A percentile compares a stretch with the other conserved stretches of the same genome.
Evolutionary conservation across 768 basidiomycete genomes (phyloP).

Genomic region (Crucibulum laeve): DNA sequence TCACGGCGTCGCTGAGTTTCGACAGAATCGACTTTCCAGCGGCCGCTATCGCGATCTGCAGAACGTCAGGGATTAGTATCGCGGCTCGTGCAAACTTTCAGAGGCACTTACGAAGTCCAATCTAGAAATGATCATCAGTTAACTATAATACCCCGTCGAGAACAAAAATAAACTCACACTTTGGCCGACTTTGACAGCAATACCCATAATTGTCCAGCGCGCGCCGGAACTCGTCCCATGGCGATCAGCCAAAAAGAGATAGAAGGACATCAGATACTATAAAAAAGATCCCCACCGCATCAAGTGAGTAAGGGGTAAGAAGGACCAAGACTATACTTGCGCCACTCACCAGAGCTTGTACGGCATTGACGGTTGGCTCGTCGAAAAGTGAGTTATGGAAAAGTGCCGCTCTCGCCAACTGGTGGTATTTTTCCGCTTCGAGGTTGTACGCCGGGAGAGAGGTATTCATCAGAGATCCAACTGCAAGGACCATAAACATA

Average conservation of each 20-base stretch:
- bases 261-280: conserved; percentile 68
- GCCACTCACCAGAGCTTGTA: conserved; percentile 57
- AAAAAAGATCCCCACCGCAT: conserved; percentile 1
- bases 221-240: conserved; percentile 63
- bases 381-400: conserved; percentile 65
- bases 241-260: conserved; percentile 64
- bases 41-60: conserved; percentile 66
- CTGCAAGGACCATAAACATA: conserved; percentile 63
- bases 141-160: neutral
- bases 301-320: conserved; percentile 3
- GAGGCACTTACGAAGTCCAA: conserved; percentile 58
- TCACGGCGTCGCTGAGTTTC: conserved; percentile 64
- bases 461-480: conserved; percentile 61
- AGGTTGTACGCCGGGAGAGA: conserved; percentile 52
- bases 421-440: conserved; percentile 70
- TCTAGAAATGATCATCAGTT: conserved; percentile 28
- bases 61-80: conserved; percentile 7
- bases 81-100: no score
- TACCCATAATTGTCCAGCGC: conserved; percentile 65
- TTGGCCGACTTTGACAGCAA: conserved; percentile 66
- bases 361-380: conserved; percentile 62
- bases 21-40: conserved; percentile 53
- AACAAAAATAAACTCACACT: conserved; percentile 46
- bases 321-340: neutral
- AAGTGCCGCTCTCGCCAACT: conserved; percentile 59